These are phyloP conservation scores for Thalassiosira mediterranea DNA, from an alignment of 352 stramenopile genomes.

Conservation along the genomic window DNA sequence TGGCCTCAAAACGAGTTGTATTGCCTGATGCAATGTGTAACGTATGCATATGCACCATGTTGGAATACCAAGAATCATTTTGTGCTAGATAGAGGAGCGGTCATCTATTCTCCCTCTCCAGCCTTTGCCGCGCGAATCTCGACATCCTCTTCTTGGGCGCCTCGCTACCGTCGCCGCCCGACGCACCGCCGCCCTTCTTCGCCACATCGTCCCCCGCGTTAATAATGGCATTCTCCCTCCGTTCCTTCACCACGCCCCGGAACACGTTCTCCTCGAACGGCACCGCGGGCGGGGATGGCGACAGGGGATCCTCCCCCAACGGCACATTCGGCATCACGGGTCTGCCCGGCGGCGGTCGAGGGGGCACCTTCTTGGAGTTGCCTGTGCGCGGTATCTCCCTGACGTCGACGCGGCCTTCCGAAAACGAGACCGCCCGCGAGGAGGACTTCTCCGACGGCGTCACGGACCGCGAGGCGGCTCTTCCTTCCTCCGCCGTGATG, in stretches of 20 bases:
- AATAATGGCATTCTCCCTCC: neutral
- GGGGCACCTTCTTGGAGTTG: constrained; percentile 20
- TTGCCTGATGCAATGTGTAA: too few species aligned
- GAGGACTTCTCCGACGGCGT: too few species aligned
- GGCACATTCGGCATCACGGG: constrained; percentile 4
- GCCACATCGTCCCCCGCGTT: neutral
- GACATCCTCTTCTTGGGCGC: constrained; percentile 58
- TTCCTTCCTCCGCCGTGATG: neutral
- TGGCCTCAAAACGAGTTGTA: too few species aligned
- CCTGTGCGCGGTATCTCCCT: constrained; percentile 60
- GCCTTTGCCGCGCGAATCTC: constrained; percentile 54
- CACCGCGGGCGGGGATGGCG: constrained; percentile 11
- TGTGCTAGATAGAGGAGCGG: too few species aligned
- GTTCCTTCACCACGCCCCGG: constrained; percentile 53
- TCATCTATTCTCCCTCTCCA: constrained; percentile 19
- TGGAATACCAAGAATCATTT: too few species aligned
- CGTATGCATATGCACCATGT: too few species aligned
- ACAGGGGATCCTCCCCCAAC: constrained; percentile 3
- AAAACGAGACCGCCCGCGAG: too few species aligned
- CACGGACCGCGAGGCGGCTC: constrained; percentile 12
- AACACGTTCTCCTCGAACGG: constrained; percentile 58
- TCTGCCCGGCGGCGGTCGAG: neutral
- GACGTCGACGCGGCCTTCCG: constrained; percentile 29
- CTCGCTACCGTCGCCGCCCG: too few species aligned
- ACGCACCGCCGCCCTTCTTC: neutral